Evolutionary conservation across 1,284 basidiomycete species (phyloP).

Genomic region (Ustilago hordei): DNA sequence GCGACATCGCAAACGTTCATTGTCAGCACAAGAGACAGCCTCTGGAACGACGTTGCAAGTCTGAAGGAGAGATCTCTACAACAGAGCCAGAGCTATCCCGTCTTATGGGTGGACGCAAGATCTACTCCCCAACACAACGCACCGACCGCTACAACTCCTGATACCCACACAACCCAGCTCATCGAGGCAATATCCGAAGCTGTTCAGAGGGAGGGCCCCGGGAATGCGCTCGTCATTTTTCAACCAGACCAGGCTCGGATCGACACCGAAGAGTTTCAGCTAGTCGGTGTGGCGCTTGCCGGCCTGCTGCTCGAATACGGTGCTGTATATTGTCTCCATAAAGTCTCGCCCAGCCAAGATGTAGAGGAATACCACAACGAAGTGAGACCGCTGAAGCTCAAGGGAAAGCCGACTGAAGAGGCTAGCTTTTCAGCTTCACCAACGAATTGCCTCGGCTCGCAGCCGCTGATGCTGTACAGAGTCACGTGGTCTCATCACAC

Average conservation of each 20-base stretch:
- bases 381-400: neutral
- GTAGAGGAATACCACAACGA: constrained; percentile 1
- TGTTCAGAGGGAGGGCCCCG: neutral
- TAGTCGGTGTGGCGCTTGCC: constrained; percentile 29
- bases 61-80: neutral
- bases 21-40: constrained; percentile 13
- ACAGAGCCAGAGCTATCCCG: neutral
- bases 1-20: constrained; percentile 27
- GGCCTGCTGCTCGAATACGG: constrained; percentile 37
- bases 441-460: constrained; percentile 23
- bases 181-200: constrained; percentile 6
- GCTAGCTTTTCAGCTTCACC: constrained; percentile 16
- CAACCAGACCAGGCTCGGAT: neutral
- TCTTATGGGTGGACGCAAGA: constrained; percentile 24
- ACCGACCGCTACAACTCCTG: constrained; percentile 12
- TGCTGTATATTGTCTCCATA: constrained; percentile 27
- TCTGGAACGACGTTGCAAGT: constrained; percentile 16
- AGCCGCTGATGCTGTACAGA: constrained; percentile 19
- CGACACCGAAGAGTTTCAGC: constrained; percentile 4
- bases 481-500: constrained; percentile 7
- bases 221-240: constrained; percentile 14
- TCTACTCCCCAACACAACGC: constrained; percentile 3
- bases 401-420: neutral
- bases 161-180: constrained; percentile 14
- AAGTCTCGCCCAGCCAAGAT: neutral